Evolutionary conservation across 768 basidiomycete genomes (phyloP).

Genomic region (Xerocomellus intermedius): DNA sequence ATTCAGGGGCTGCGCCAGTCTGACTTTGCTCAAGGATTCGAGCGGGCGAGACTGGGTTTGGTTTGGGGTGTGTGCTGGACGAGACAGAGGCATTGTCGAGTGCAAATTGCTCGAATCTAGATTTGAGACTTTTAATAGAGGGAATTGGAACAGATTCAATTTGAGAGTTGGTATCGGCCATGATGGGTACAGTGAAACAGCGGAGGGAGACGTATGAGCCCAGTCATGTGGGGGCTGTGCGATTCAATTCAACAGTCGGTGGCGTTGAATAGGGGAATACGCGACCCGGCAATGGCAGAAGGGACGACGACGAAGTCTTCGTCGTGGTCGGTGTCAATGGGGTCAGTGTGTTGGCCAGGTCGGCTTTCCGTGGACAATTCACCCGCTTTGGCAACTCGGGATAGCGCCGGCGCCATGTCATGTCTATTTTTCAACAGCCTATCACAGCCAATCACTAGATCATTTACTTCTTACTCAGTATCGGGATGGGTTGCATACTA

Average conservation of each 20-base stretch:
- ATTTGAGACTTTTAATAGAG: constrained; percentile 68
- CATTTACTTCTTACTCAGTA: no score
- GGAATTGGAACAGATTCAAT: constrained; percentile 56
- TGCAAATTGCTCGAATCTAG: constrained; percentile 69
- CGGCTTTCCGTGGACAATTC: background rate
- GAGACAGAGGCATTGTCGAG: constrained; percentile 31
- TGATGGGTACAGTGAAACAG: background rate
- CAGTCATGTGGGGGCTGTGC: constrained; percentile 4
- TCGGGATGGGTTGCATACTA: no score
- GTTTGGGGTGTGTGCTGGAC: background rate
- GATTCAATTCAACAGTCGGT: background rate
- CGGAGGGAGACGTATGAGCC: background rate
- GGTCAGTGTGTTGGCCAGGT: background rate
- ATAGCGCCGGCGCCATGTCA: no score
- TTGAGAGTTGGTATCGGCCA: constrained; percentile 21
- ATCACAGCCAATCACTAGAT: background rate
- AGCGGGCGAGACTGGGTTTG: background rate
- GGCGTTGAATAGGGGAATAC: background rate
- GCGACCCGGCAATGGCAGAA: background rate
- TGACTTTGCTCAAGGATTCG: constrained; percentile 9
- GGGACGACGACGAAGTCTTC: background rate
- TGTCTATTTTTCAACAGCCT: constrained; percentile 3
- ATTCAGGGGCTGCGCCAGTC: constrained; percentile 29
- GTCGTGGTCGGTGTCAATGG: constrained; percentile 12
- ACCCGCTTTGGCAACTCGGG: constrained; percentile 13